Evolutionary conservation across 2,329 filamentous ascomycete genomes (phyloP), one percentile per base, ranked within the genome.

Genomic region (Alternaria ethzedia): DNA sequence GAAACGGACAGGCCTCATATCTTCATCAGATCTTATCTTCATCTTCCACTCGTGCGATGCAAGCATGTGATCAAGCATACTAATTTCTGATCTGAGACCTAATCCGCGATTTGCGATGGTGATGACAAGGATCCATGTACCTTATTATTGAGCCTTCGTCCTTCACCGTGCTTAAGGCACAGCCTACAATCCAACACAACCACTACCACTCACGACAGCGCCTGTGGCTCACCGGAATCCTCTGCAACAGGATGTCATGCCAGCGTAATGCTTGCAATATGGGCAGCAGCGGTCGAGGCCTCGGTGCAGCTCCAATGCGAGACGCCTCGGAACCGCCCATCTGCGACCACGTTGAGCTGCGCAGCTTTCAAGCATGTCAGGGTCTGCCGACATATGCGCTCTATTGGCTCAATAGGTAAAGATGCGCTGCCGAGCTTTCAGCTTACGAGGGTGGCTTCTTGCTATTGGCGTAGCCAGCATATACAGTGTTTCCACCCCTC

Each of bases 331-430:
- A 70, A 36, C 52, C 64, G 51, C 66, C 54, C 59, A 64, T 67
- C 64, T 68, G 67, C 62, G 66, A 65, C 69, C 69, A 69, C 66
- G 58, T 66, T 69, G 57, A 66, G 67, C 67, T 68, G 60, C 66
- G 67, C 52, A 59, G 49, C 46, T 43, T 46, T 57, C 55, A 41
- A n/a, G 36, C n/a, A 41, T 41, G 36, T 41, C 36, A 66, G 66
- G 66, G 60, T 61, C 43, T 64, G 25, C 25, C 46, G n/a, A 36
- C 20, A 52, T 59, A 59, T 51, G 49, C 20, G 20, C 26, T 26
- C 32, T 50, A 69, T 73, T 72, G 68, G 69, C 49, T 36, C n/a
- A 17, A 32, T 25, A 47, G 51, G 11, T 52, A 21, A 56, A 58
- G 61, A 54, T 41, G 44, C 57, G 56, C 51, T 56, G 61, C 65